Percentiles rank a stretch among this genome's conserved stretches.
Evolutionary conservation across 2,329 filamentous ascomycete genomes (phyloP).

Genomic region (Macrophomina pseudophaseolina): DNA sequence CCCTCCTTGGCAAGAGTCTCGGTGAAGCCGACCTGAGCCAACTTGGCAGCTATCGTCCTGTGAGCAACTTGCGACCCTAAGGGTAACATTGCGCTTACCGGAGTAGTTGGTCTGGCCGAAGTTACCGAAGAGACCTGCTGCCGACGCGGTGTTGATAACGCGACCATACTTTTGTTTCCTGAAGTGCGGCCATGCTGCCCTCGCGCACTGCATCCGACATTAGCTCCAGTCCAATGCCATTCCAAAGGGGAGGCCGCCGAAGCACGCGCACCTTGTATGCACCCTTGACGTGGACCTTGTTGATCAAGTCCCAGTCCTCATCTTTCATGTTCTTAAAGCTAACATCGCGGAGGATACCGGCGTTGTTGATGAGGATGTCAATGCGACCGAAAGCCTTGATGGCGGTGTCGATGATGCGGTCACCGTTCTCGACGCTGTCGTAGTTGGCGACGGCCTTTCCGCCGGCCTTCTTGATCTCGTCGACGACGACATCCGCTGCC

Average conservation of each 20-base stretch:
- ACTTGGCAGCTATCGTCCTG: slow-evolving; percentile 73
- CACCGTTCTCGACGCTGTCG: slow-evolving; percentile 90
- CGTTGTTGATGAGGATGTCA: slow-evolving; percentile 97
- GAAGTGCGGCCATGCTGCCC: slow-evolving; percentile 96
- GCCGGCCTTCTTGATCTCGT: slow-evolving; percentile 83
- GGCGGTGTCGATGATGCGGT: slow-evolving; percentile 90
- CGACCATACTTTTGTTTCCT: slow-evolving; percentile 98
- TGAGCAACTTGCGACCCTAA: slow-evolving; percentile 33
- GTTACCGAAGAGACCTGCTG: slow-evolving; percentile 91
- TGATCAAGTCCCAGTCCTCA: slow-evolving; percentile 93
- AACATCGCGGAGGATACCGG: slow-evolving; percentile 90
- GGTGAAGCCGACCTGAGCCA: slow-evolving; percentile 94
- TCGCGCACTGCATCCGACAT: slow-evolving; percentile 65
- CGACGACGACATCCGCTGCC: slow-evolving; percentile 82
- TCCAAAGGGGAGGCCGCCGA: too few relatives aligned
- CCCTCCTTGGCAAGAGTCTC: slow-evolving; percentile 98
- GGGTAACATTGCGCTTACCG: slow-evolving; percentile 49
- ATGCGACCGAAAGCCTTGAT: slow-evolving; percentile 83
- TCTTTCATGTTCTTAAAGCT: slow-evolving; percentile 99
- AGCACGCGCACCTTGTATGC: slow-evolving; percentile 72
- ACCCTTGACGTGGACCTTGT: slow-evolving; percentile 89
- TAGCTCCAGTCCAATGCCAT: slow-evolving; percentile 9
- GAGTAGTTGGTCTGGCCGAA: slow-evolving; percentile 98
- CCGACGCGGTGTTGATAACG: slow-evolving; percentile 96
- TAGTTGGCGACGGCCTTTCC: slow-evolving; percentile 98